Evolutionary conservation across 2,329 filamentous ascomycete genomes (phyloP).

Genomic region (Monosporascus cannonballus): DNA sequence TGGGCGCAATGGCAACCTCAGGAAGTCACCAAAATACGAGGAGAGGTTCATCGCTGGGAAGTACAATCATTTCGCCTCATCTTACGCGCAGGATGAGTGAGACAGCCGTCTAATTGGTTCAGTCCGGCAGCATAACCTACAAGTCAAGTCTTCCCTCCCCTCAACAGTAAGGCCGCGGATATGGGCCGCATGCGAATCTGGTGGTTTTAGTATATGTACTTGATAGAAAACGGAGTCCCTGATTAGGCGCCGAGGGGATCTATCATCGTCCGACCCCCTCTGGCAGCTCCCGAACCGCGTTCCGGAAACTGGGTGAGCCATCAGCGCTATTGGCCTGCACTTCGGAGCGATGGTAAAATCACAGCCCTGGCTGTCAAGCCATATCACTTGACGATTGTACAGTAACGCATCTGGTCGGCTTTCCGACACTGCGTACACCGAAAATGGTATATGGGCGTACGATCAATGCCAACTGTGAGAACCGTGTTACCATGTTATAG

Average conservation of each 20-base stretch:
- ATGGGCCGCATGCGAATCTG: no score
- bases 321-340: not conserved
- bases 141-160: no score
- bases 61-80: not conserved
- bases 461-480: no score
- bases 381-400: not conserved
- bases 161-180: no score
- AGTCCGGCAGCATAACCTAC: no score
- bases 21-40: not conserved
- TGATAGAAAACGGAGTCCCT: no score
- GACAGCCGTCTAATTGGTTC: not conserved
- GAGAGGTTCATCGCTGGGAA: no score
- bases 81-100: not conserved
- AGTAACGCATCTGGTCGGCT: not conserved
- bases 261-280: no score
- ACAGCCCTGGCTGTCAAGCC: not conserved
- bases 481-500: no score
- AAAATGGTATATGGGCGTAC: no score
- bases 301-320: not conserved
- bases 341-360: not conserved
- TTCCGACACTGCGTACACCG: not conserved
- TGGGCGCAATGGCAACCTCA: not conserved
- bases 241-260: no score
- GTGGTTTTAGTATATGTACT: no score
- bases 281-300: not conserved